phyloP scores from a whole-genome alignment of 805 yeast genomes.

The Pichia exigua region DNA sequence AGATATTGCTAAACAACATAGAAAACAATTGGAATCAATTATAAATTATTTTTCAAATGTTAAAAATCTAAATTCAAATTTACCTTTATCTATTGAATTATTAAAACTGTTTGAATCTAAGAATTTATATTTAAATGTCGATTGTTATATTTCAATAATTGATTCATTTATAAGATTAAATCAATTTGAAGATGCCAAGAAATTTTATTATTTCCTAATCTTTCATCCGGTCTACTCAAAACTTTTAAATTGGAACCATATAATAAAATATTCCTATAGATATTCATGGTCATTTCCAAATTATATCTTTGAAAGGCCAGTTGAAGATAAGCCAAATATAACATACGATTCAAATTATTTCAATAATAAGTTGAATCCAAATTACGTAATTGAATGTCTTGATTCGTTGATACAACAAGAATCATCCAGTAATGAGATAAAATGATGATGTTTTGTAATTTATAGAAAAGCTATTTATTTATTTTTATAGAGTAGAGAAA shows the following conservation, averaged over 20 bases:
- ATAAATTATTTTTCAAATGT: neutral
- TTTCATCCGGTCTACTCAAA: neutral
- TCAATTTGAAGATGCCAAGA: constrained; percentile 14
- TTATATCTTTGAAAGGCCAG: neutral
- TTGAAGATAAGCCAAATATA: neutral
- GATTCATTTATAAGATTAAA: constrained; percentile 14
- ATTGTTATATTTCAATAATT: constrained; percentile 14
- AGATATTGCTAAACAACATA: constrained; percentile 1
- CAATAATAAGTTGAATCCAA: neutral
- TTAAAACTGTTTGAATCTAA: neutral
- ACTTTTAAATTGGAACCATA: neutral
- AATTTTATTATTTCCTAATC: constrained; percentile 4
- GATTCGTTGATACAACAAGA: neutral
- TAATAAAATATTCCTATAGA: constrained; percentile 8
- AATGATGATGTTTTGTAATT: neutral
- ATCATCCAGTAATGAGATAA: neutral
- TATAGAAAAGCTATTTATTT: neutral
- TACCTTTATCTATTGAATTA: neutral
- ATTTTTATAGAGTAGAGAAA: neutral
- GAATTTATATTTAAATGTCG: constrained; percentile 3
- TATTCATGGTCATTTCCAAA: constrained; percentile 15
- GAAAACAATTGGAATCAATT: neutral
- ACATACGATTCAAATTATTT: constrained; percentile 1
- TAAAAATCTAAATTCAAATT: neutral
- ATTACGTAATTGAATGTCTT: neutral